phyloP scores from a whole-genome alignment of 495 filamentous ascomycete species.

The Aspergillus steynii region DNA sequence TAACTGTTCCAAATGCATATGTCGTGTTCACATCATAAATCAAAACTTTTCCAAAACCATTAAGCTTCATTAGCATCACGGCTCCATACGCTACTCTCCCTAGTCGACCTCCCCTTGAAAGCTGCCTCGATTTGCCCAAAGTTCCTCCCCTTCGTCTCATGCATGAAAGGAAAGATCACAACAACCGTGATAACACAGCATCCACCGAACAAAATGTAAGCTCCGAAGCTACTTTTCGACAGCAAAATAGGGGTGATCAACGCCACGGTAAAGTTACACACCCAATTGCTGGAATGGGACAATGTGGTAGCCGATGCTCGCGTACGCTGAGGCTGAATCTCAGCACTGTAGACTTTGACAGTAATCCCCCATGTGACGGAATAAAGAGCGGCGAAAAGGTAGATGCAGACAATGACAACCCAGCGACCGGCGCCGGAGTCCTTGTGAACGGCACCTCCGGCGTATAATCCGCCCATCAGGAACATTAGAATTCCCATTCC shows the following conservation, averaged over 20 bases:
- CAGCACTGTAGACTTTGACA: conserved; percentile 49
- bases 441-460: conserved; percentile 41
- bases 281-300: conserved; percentile 49
- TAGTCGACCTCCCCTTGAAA: conserved; percentile 27
- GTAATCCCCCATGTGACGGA: conserved; percentile 51
- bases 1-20: background rate
- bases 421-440: conserved; percentile 45
- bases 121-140: conserved; percentile 57
- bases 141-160: conserved; percentile 54
- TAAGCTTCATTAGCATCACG: too few species aligned
- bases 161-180: conserved; percentile 54
- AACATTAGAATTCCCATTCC: conserved; percentile 42
- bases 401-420: conserved; percentile 41
- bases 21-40: background rate
- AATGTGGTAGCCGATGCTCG: conserved; percentile 48
- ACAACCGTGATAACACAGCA: conserved; percentile 43
- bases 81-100: background rate
- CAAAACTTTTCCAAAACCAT: background rate
- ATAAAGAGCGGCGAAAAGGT: conserved; percentile 38
- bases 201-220: conserved; percentile 60
- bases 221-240: conserved; percentile 51
- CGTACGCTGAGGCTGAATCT: conserved; percentile 54
- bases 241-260: conserved; percentile 61
- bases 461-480: conserved; percentile 51
- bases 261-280: conserved; percentile 60